Evolutionary conservation across 2,329 filamentous ascomycete species (phyloP), one percentile per base, ranked within the genome.

Genomic region (Fusarium chlamydosporum): DNA sequence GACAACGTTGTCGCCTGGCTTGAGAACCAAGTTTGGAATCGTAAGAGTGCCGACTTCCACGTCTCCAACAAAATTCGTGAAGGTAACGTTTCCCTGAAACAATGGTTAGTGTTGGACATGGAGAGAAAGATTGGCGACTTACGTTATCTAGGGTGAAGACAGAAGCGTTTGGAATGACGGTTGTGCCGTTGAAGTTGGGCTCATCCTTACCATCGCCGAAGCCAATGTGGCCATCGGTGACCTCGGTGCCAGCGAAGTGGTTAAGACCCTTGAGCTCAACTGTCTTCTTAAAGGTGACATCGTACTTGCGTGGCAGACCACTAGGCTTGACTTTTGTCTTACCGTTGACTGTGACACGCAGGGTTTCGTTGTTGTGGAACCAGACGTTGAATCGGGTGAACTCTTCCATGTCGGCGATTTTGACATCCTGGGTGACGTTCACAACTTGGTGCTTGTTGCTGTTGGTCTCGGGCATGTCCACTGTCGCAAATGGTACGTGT

Each of bases 81-180:
- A 90, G 29, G 85, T 85, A 35, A 87, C 81, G 72, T 91, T 90
- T 71, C 90, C 90, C 82, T 89, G 29, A 15, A 46, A 26, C 34
- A 8, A 15, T 12, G 43, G 48, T 70, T 45, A 72, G 56, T 48
- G 35, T 52, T 26, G 27, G 13, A 26, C 12, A 15, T 33, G 26
- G 5, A 16, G 9, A 42, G 16, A n/a, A 20, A 41, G 40, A 57
- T 15, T 4, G 47, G 16, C 33, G 5, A 81, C 85, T 79, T 80
- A 88, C 87, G 72, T 92, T 85, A 34, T 90, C 85, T 53, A 92
- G 82, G n/a, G 84, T 87, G 74, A 90, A 83, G 52, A 86, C 78
- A 2, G 89, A 90, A 8, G 82, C 84, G 76, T 92, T 92, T 68
- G 88, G 88, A 51, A 92, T 89, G 58, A 81, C 80, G 59, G 85